A percentile compares a stretch with the other conserved stretches of the same genome.
phyloP scores from a whole-genome alignment of 2,329 filamentous ascomycete species.

The Parastagonospora avenae region DNA sequence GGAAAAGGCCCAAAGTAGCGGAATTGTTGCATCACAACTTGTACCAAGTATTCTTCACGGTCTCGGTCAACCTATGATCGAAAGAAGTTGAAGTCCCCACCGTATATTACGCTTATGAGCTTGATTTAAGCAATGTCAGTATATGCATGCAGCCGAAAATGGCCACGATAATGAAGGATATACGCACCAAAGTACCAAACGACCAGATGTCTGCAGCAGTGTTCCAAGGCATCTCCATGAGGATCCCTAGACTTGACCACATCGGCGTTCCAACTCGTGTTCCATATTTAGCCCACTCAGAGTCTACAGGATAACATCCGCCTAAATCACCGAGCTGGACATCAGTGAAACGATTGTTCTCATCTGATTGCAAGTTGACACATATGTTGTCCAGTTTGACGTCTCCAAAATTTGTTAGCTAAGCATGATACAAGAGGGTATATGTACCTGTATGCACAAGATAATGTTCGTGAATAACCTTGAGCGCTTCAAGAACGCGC shows the following conservation, averaged over 20 bases:
- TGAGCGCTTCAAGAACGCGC: constrained; percentile 28
- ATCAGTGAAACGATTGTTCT: constrained; percentile 38
- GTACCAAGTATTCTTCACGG: constrained; percentile 26
- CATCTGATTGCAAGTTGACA: constrained; percentile 35
- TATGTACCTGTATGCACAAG: constrained; percentile 31
- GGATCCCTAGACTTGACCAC: constrained; percentile 46
- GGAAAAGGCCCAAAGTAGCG: constrained; percentile 34
- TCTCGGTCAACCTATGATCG: constrained; percentile 26
- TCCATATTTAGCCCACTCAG: constrained; percentile 25
- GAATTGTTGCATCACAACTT: constrained; percentile 27
- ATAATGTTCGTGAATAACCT: constrained; percentile 30
- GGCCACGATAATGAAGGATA: background rate
- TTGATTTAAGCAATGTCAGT: constrained; percentile 10
- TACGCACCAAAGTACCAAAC: constrained; percentile 44
- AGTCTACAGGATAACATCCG: constrained; percentile 29
- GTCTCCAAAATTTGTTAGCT: constrained; percentile 17
- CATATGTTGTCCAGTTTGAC: constrained; percentile 48
- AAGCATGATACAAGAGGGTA: background rate
- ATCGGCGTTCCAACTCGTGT: constrained; percentile 44
- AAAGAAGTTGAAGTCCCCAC: constrained; percentile 32
- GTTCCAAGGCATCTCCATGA: constrained; percentile 37
- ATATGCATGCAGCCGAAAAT: background rate
- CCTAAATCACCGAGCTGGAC: constrained; percentile 44
- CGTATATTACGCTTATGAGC: constrained; percentile 37
- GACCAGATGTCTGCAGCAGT: constrained; percentile 50